Evolutionary conservation across 768 basidiomycete genomes (phyloP).

Genomic region (Calocybe cyanea): DNA sequence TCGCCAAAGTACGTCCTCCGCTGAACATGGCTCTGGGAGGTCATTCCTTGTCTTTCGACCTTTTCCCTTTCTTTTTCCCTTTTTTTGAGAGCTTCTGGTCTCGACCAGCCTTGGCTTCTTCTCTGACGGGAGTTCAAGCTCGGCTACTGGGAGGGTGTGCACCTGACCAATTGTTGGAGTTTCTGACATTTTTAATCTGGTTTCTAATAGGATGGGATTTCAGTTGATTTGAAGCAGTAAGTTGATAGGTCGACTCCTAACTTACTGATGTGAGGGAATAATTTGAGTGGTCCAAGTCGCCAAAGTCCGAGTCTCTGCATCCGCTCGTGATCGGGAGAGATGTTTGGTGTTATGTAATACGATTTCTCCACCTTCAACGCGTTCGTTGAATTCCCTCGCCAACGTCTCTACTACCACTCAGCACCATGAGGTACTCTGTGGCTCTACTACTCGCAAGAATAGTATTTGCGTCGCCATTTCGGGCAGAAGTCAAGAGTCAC

Average conservation of each 20-base stretch:
- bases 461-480: slow-evolving; percentile 10
- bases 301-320: slow-evolving; percentile 4
- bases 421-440: slow-evolving; percentile 12
- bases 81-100: slow-evolving; percentile 18
- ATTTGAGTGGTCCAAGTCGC: not conserved
- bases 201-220: not conserved
- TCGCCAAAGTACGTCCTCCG: slow-evolving; percentile 70
- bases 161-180: slow-evolving; percentile 18
- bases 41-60: slow-evolving; percentile 31
- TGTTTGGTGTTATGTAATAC: too few species aligned
- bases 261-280: not conserved
- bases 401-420: not conserved
- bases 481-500: slow-evolving; percentile 1
- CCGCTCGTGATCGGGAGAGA: too few species aligned
- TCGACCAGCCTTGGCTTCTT: slow-evolving; percentile 25
- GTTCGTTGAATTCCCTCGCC: too few species aligned
- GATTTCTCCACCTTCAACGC: too few species aligned
- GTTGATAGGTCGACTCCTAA: too few species aligned
- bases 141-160: slow-evolving; percentile 15
- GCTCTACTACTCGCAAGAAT: slow-evolving; percentile 7
- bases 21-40: slow-evolving; percentile 60
- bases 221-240: too few species aligned
- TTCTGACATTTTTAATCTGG: slow-evolving; percentile 8
- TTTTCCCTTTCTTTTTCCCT: slow-evolving; percentile 24
- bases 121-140: slow-evolving; percentile 19